phyloP scores from a whole-genome alignment of 176 grass and related monocot species.

The Rhipidocladum racemiflorum region DNA sequence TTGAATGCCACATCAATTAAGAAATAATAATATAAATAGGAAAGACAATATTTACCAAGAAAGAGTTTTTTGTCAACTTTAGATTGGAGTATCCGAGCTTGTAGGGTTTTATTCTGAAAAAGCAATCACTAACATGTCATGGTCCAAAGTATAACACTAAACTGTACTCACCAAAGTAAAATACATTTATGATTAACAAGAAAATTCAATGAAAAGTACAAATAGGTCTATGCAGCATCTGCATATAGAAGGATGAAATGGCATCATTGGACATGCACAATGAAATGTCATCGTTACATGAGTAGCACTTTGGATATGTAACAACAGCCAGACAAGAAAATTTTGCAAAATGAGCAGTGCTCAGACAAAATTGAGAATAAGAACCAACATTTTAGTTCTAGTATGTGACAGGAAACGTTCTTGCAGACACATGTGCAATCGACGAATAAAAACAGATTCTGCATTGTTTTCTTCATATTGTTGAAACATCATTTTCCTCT shows the following conservation, averaged over 20 bases:
- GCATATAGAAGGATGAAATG: neutral
- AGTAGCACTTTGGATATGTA: neutral
- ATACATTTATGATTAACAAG: neutral
- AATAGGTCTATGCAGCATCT: neutral
- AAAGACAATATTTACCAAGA: constrained; percentile 42
- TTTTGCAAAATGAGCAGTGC: neutral
- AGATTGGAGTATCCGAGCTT: constrained; percentile 40
- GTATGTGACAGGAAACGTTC: neutral
- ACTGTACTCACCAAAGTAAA: neutral
- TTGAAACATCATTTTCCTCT: neutral
- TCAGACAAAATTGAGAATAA: neutral
- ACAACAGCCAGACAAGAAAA: neutral
- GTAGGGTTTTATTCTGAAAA: constrained; percentile 56
- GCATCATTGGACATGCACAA: neutral
- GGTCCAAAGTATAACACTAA: constrained; percentile 1
- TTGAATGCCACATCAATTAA: neutral
- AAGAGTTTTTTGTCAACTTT: constrained; percentile 40
- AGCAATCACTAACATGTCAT: neutral
- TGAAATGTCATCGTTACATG: neutral
- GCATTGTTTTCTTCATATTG: neutral
- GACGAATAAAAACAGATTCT: neutral
- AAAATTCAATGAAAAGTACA: neutral
- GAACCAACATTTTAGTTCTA: neutral
- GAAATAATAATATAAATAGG: constrained; percentile 22
- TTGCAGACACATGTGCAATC: neutral